Conservation (phyloP, 2,329 filamentous ascomycete genomes). For the Penicillium olsonii region DNA sequence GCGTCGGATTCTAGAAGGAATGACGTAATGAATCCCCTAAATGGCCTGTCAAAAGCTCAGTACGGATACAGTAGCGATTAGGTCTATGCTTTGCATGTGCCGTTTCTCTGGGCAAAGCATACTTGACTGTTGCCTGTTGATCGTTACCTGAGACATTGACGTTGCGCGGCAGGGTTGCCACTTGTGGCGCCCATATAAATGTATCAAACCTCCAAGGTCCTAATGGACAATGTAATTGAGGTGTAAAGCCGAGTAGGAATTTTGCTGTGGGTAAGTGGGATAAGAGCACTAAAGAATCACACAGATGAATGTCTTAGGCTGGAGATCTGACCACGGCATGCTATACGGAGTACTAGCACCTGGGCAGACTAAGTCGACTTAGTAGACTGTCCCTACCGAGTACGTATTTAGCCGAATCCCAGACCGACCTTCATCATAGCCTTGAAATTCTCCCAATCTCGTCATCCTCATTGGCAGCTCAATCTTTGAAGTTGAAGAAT, state of each 20-base stretch:
- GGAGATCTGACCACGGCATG: slow-evolving; percentile 5
- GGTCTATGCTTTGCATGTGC: background rate
- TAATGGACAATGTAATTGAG: too few relatives aligned
- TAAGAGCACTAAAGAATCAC: too few relatives aligned
- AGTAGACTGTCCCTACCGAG: background rate
- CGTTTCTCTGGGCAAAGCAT: background rate
- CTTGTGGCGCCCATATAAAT: slow-evolving; percentile 2
- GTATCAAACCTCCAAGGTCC: background rate
- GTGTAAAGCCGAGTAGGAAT: too few relatives aligned
- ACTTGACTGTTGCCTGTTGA: background rate
- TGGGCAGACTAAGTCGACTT: background rate
- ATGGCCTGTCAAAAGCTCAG: background rate
- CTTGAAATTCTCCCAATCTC: background rate
- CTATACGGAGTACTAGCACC: background rate
- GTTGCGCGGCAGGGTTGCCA: slow-evolving; percentile 8
- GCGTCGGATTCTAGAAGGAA: background rate
- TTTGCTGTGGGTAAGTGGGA: too few relatives aligned
- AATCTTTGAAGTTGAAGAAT: background rate
- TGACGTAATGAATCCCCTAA: background rate
- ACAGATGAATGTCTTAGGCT: background rate
- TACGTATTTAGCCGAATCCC: background rate
- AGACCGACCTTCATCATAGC: background rate
- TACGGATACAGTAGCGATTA: background rate
- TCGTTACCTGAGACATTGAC: slow-evolving; percentile 2
- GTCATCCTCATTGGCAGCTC: too few relatives aligned